phyloP scores from a whole-genome alignment of 2,329 filamentous ascomycete genomes.

The Exophiala phaeomuriformis region DNA sequence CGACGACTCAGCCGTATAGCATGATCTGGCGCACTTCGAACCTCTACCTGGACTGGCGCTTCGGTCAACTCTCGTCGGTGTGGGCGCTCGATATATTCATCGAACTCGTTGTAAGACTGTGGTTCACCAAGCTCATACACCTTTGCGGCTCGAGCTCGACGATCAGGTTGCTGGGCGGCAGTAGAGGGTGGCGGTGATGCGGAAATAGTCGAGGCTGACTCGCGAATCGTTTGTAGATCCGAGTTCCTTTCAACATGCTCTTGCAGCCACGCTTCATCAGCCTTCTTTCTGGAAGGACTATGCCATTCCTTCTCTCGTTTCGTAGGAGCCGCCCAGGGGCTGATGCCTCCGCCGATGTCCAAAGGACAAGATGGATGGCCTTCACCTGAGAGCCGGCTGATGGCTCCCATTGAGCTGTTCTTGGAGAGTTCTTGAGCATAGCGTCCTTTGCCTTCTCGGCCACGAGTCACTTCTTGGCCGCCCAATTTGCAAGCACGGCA shows the following conservation, averaged over 20 bases:
- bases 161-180: constrained; percentile 1
- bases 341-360: constrained; percentile 13
- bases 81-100: constrained; percentile 3
- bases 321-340: constrained; percentile 17
- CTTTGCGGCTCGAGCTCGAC: constrained; percentile 4
- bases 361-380: constrained; percentile 1
- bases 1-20: constrained; percentile 6
- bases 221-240: constrained; percentile 21
- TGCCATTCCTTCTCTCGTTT: constrained; percentile 24
- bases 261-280: constrained; percentile 24
- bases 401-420: constrained; percentile 5
- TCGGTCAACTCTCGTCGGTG: constrained; percentile 7
- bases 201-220: constrained; percentile 11
- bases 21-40: constrained; percentile 10
- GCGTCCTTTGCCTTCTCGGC: constrained; percentile 25
- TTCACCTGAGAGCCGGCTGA: constrained; percentile 2
- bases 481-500: constrained; percentile 24
- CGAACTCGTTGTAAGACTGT: neutral
- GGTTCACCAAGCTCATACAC: constrained; percentile 9
- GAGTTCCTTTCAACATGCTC: constrained; percentile 23
- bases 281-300: constrained; percentile 21
- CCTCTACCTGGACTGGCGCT: constrained; percentile 13
- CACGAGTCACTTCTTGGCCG: constrained; percentile 20
- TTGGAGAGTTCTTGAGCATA: constrained; percentile 20
- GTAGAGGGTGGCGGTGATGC: constrained; percentile 9